A percentile compares a stretch with the other conserved stretches of the same genome.
These are phyloP conservation scores for Periconia digitata DNA, from an alignment of 2,329 filamentous ascomycete genomes.

Conservation along the genomic window DNA sequence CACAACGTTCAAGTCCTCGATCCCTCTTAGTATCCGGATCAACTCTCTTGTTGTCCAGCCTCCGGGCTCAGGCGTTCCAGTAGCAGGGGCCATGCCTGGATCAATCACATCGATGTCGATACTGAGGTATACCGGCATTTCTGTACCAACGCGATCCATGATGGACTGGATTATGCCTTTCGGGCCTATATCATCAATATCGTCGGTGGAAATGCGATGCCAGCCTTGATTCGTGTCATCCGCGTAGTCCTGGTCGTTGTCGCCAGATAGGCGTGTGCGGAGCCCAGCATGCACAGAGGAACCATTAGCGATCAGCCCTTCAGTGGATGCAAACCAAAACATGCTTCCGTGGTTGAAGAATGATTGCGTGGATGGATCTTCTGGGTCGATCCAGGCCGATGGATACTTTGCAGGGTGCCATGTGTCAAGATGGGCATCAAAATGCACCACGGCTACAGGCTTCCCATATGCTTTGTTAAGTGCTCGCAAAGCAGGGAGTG, in stretches of 20 bases:
- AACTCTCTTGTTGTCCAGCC: slow-evolving; percentile 90
- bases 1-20: slow-evolving; percentile 82
- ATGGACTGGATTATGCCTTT: slow-evolving; percentile 71
- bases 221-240: slow-evolving; percentile 75
- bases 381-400: slow-evolving; percentile 65
- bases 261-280: slow-evolving; percentile 70
- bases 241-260: slow-evolving; percentile 69
- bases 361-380: slow-evolving; percentile 61
- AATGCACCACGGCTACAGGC: slow-evolving; percentile 53
- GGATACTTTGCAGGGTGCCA: slow-evolving; percentile 85
- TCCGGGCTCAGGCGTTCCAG: slow-evolving; percentile 85
- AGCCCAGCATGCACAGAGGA: slow-evolving; percentile 81
- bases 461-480: slow-evolving; percentile 49
- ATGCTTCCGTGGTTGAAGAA: slow-evolving; percentile 88
- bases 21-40: slow-evolving; percentile 77
- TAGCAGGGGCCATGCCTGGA: slow-evolving; percentile 72
- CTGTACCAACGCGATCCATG: slow-evolving; percentile 69
- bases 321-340: slow-evolving; percentile 85
- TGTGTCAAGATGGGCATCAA: slow-evolving; percentile 72
- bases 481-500: slow-evolving; percentile 53
- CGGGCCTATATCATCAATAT: slow-evolving; percentile 81
- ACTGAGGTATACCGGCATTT: slow-evolving; percentile 77
- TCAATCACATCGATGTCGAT: slow-evolving; percentile 83
- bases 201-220: slow-evolving; percentile 77
- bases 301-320: slow-evolving; percentile 74